Evolutionary conservation across 805 yeast species (phyloP).

Genomic region (Lachancea mirantina): DNA sequence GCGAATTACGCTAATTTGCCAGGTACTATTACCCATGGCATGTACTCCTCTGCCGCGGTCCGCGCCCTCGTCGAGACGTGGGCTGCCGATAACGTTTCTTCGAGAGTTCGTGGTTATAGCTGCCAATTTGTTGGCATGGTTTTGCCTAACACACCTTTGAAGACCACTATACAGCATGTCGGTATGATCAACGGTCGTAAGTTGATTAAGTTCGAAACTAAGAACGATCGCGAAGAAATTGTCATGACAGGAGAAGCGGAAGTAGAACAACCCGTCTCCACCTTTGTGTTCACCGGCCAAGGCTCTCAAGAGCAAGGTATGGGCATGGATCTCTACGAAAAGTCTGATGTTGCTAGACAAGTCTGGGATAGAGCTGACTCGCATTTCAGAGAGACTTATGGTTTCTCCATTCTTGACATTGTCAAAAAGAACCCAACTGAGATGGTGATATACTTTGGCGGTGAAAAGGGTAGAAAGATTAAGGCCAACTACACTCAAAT

Average conservation of each 20-base stretch:
- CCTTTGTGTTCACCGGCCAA: constrained; percentile 98
- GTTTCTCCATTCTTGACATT: constrained; percentile 93
- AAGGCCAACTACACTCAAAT: constrained; percentile 91
- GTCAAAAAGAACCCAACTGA: constrained; percentile 94
- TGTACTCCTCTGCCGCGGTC: constrained; percentile 95
- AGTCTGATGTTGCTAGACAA: constrained; percentile 83
- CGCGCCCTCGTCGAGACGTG: constrained; percentile 94
- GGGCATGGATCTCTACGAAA: constrained; percentile 98
- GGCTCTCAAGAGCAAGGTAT: constrained; percentile 99
- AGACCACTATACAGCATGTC: constrained; percentile 84
- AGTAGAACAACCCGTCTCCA: constrained; percentile 94
- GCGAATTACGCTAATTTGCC: constrained; percentile 89
- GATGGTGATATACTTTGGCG: constrained; percentile 94
- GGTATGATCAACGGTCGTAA: constrained; percentile 99
- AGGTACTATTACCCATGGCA: constrained; percentile 98
- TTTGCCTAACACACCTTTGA: constrained; percentile 84
- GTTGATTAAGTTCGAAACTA: constrained; percentile 86
- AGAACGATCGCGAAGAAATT: constrained; percentile 70
- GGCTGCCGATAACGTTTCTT: constrained; percentile 96
- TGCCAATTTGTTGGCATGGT: constrained; percentile 96
- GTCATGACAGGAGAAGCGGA: constrained; percentile 96
- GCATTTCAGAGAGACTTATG: constrained; percentile 89
- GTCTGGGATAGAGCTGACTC: constrained; percentile 98
- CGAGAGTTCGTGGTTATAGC: constrained; percentile 90
- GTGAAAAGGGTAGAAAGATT: constrained; percentile 92